phyloP scores from a whole-genome alignment of 2,329 filamentous ascomycete genomes.

The Xylariomycetidae sp. region DNA sequence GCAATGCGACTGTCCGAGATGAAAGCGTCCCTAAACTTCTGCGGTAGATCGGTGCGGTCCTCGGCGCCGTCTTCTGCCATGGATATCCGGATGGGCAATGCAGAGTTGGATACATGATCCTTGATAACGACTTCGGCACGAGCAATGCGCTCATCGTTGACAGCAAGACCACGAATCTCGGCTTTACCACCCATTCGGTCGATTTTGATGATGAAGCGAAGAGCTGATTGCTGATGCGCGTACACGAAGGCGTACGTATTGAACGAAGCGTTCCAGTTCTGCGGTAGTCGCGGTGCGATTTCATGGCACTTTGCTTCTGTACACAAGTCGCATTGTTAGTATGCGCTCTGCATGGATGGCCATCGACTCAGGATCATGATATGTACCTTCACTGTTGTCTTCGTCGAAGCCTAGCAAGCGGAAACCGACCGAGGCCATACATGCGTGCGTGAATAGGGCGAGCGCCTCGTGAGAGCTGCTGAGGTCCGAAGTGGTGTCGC shows the following conservation, averaged over 20 bases:
- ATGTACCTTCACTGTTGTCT: slow-evolving; percentile 63
- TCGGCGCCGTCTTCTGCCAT: slow-evolving; percentile 39
- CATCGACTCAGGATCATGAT: background rate
- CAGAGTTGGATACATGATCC: slow-evolving; percentile 64
- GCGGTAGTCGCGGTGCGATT: slow-evolving; percentile 58
- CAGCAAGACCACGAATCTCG: slow-evolving; percentile 72
- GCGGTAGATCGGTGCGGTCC: slow-evolving; percentile 42
- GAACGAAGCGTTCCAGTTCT: slow-evolving; percentile 71
- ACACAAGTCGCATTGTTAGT: background rate
- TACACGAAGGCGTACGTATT: slow-evolving; percentile 79
- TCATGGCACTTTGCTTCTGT: slow-evolving; percentile 51
- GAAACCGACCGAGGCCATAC: slow-evolving; percentile 75
- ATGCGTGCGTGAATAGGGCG: slow-evolving; percentile 77
- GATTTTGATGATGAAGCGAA: slow-evolving; percentile 76
- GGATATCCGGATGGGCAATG: slow-evolving; percentile 51
- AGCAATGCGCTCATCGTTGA: slow-evolving; percentile 75
- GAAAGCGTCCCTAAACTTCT: slow-evolving; percentile 58
- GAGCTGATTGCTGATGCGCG: slow-evolving; percentile 75
- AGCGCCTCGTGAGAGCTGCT: slow-evolving; percentile 74
- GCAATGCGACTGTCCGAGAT: slow-evolving; percentile 62
- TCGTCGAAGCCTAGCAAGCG: slow-evolving; percentile 78
- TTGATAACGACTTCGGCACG: slow-evolving; percentile 68
- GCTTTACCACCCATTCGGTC: slow-evolving; percentile 77
- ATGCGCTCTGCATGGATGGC: background rate
- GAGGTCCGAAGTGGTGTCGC: slow-evolving; percentile 54